Conservation (phyloP, 495 filamentous ascomycete species). For the Penicillium daleae region DNA sequence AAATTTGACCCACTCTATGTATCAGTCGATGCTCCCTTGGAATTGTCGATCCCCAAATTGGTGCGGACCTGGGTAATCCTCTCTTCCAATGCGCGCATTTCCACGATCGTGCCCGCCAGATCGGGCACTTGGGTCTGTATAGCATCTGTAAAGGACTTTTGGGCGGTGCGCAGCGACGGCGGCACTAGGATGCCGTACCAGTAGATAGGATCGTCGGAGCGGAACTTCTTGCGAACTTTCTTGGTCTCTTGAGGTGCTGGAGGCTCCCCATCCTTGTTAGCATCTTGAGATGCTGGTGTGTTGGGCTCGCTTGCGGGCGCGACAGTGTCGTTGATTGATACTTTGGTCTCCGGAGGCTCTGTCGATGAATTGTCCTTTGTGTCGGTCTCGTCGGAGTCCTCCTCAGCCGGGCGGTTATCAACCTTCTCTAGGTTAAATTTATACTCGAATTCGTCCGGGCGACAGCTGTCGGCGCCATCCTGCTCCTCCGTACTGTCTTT, state of each 20-base stretch:
- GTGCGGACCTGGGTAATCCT: conserved; percentile 63
- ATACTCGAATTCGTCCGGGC: background rate
- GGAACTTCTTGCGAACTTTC: conserved; percentile 28
- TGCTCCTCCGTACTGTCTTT: conserved; percentile 7
- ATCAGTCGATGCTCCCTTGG: background rate
- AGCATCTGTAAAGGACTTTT: conserved; percentile 51
- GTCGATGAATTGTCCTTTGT: background rate
- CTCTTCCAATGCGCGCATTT: conserved; percentile 69
- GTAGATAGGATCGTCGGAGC: conserved; percentile 59
- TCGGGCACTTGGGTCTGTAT: conserved; percentile 39
- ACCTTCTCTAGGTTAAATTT: conserved; percentile 22
- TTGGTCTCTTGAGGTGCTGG: conserved; percentile 15
- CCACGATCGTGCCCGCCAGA: conserved; percentile 58
- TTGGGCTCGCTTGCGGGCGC: background rate
- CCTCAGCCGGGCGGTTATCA: conserved; percentile 9
- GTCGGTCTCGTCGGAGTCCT: conserved; percentile 17
- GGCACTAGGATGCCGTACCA: conserved; percentile 75
- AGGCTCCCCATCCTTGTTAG: background rate
- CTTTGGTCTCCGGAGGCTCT: conserved; percentile 5
- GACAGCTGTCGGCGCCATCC: background rate
- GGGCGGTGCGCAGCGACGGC: conserved; percentile 60
- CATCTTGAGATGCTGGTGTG: background rate
- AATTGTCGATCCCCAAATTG: conserved; percentile 21
- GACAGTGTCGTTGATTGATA: background rate
- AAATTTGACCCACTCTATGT: background rate